Evolutionary conservation across 768 basidiomycete species (phyloP), one percentile per base, ranked within the genome.

Genomic region (Fistulinella prunicolor): DNA sequence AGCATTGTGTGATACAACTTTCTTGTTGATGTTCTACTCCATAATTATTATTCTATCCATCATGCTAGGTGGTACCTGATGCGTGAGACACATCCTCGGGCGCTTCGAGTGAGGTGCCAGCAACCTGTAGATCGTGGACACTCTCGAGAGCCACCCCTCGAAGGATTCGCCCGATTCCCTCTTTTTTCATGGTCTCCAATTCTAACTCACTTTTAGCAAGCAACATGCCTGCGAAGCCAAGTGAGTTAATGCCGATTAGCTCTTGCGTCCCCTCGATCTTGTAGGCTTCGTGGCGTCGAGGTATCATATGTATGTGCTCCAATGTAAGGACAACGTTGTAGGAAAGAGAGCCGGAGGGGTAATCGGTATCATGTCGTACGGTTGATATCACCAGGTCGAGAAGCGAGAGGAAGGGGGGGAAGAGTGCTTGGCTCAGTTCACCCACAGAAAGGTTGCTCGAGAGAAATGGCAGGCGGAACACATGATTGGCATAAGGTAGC

Each of bases 171-270:
- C 74, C 71, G 22, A 88, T 69, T 1, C 82, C 78, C 64, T 85
- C 82, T 49, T 70, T 66, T 65, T 80, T 80, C 35, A 96, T 76
- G 2, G 75, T 78, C 46, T 82, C 80, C 42, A 91, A 64, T 68
- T 94, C 91, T 17, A 75, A 75, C 45, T 86, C 80, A 53, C 86
- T 91, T 72, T 87, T 91, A 21, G 89, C 91, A 46, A 96, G 78
- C 51, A 96, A 58, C 84, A 90, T 82, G 1, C 94, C 94, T 7
- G 91, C 88, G 63, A 86, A 96, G 13, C 90, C 94, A 40, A 96
- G 75, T 38, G 94, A 78, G 65, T 97, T 96, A 36, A 97, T 74
- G 58, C 81, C 80, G 22, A 97, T 59, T 45, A 66, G 51, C 28
- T 81, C 77, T n/a, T 80, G 79, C 3, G 78, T 79, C 42, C 71